Base-by-base conservation (phyloP, 2,329 filamentous ascomycete genomes). In the Albophoma yamanashiensis region DNA sequence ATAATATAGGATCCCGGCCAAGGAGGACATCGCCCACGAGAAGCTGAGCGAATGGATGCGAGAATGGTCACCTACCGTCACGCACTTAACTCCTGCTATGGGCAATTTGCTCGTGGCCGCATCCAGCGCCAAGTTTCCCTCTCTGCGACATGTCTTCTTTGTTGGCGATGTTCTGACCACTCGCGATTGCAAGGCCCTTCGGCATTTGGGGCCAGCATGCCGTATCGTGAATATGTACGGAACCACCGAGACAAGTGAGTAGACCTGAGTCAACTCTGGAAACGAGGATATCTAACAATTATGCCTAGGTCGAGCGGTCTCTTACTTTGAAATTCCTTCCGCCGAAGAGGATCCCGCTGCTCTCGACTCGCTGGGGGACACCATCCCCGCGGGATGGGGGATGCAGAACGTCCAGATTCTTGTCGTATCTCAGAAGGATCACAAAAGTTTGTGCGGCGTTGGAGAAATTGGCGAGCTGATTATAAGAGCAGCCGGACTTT, bases 31-130 rank as follows among this genome's bases (percentile, higher is more conserved):
- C 62, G 84, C 88, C 59, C 89, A 97, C 71, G 92, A 96, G 74
- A 86, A 61, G 67, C 79, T 97, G 17, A 88, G 88, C 5, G 91
- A 96, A 69, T 99, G 94, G 94, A 91, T 97, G 82, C 79, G 81
- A 58, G 83, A 88, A 58, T 83, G 89, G 69, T 76, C 82, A 59
- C 85, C 89, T 3, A 96, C 87, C 20, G 89, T 92, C 25, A 91
- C 89, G 15, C 94, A 97, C 74, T 76, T 97, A 45, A 99, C 94
- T 1, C 94, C 94, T 12, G 94, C 94, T 60, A 97, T 97, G 92
- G 92, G 92, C 91, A 97, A 67, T 94, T 97, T 62, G 87, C 93
- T n/a, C 92, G 92, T 52, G 91, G 89, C 65, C 89, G 91, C 31
- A 87, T 36, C 34, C 78, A 3, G 86, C 90, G 0, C 74, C 34